Conservation (phyloP, 331 rosid species). For the Quercus tomentella region DNA sequence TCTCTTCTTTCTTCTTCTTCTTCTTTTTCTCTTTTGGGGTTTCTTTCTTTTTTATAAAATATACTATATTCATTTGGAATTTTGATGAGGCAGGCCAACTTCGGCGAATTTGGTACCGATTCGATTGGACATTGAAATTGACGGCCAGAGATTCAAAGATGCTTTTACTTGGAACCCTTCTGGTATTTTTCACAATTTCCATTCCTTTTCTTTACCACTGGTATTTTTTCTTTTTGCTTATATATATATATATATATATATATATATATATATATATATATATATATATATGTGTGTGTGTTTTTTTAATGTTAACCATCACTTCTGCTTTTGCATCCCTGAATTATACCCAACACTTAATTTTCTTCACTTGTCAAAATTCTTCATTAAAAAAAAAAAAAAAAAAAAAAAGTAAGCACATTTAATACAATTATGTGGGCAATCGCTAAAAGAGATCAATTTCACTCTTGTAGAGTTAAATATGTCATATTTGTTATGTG, state of each 20-base stretch:
- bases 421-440: not conserved
- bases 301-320: not conserved
- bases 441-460: not conserved
- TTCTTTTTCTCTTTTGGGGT: not conserved
- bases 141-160: conserved; percentile 68
- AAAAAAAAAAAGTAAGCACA: not conserved
- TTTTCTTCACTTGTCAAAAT: too few species aligned
- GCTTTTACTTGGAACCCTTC: conserved; percentile 86
- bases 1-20: not conserved
- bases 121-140: conserved; percentile 66
- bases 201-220: not conserved
- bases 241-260: too few species aligned
- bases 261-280: too few species aligned
- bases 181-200: conserved; percentile 25
- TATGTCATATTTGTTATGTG: too few species aligned
- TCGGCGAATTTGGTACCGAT: conserved; percentile 63
- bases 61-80: too few species aligned
- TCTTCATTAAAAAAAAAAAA: too few species aligned
- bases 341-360: not conserved
- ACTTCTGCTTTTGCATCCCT: not conserved
- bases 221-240: not conserved
- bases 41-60: too few species aligned
- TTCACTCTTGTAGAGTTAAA: not conserved
- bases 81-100: conserved; percentile 37
- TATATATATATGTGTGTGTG: too few species aligned